A percentile compares a stretch with the other conserved stretches of the same genome.
phyloP scores from a whole-genome alignment of 106 monocot species.

The Acorus calamus region DNA sequence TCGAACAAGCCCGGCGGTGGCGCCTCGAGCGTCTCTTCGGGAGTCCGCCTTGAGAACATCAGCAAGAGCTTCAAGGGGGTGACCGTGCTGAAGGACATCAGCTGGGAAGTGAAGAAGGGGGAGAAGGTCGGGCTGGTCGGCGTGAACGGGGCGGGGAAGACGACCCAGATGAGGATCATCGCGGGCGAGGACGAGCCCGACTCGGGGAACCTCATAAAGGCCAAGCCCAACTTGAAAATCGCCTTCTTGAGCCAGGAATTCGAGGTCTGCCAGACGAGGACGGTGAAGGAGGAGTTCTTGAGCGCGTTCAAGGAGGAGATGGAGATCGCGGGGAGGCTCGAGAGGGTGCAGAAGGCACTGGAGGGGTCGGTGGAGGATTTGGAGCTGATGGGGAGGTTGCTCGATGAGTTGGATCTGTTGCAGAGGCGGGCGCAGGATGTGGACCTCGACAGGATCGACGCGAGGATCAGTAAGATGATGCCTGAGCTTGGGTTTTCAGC shows the following conservation, averaged over 20 bases:
- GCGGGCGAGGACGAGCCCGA: slow-evolving; percentile 84
- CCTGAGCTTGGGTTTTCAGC: slow-evolving; percentile 73
- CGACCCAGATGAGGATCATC: slow-evolving; percentile 89
- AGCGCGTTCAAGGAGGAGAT: slow-evolving; percentile 91
- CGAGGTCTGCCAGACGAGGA: slow-evolving; percentile 73
- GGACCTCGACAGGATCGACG: slow-evolving; percentile 63
- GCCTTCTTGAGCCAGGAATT: slow-evolving; percentile 93
- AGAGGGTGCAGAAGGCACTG: slow-evolving; percentile 85
- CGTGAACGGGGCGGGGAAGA: slow-evolving; percentile 96
- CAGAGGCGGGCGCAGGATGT: slow-evolving; percentile 87
- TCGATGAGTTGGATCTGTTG: slow-evolving; percentile 92
- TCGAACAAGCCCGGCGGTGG: slow-evolving; percentile 56
- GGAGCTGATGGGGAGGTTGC: slow-evolving; percentile 73
- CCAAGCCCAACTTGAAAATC: slow-evolving; percentile 89
- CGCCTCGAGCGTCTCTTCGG: slow-evolving; percentile 83
- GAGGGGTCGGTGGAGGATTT: slow-evolving; percentile 77
- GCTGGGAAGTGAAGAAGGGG: slow-evolving; percentile 96
- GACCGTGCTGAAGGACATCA: slow-evolving; percentile 72
- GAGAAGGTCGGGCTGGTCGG: slow-evolving; percentile 95
- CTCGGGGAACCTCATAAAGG: slow-evolving; percentile 67
- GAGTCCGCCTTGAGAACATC: slow-evolving; percentile 68
- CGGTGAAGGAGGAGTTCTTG: slow-evolving; percentile 92
- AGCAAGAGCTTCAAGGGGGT: slow-evolving; percentile 81
- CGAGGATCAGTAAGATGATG: slow-evolving; percentile 87
- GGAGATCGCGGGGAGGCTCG: slow-evolving; percentile 69